A percentile compares a stretch with the other conserved stretches of the same genome.
Evolutionary conservation across 495 filamentous ascomycete genomes (phyloP).

Genomic region (Lasiosphaeria ovina): DNA sequence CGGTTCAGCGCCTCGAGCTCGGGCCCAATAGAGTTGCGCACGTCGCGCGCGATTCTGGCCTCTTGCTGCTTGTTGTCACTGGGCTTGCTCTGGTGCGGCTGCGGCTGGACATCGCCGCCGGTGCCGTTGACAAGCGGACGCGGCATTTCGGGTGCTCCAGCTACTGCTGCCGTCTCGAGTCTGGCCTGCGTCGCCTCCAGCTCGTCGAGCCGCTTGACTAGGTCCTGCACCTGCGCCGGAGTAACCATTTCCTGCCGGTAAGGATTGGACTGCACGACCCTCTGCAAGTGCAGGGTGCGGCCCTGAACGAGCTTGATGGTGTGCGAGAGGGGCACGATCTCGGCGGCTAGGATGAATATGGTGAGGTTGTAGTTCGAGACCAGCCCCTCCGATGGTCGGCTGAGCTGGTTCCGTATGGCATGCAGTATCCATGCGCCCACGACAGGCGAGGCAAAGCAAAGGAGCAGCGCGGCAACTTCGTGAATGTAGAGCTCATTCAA

Average conservation of each 20-base stretch:
- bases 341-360: slow-evolving; percentile 88
- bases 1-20: slow-evolving; percentile 88
- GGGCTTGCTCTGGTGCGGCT: slow-evolving; percentile 25
- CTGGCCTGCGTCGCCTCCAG: slow-evolving; percentile 53
- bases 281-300: slow-evolving; percentile 81
- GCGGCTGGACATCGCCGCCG: background rate
- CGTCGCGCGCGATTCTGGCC: slow-evolving; percentile 52
- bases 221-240: slow-evolving; percentile 49
- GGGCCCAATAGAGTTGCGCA: slow-evolving; percentile 65
- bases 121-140: too few species aligned
- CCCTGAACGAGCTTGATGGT: slow-evolving; percentile 74
- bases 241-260: slow-evolving; percentile 43
- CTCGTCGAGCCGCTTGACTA: slow-evolving; percentile 64
- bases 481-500: slow-evolving; percentile 67
- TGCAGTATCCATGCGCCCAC: slow-evolving; percentile 79
- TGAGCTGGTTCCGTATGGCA: slow-evolving; percentile 69
- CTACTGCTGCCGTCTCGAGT: too few species aligned
- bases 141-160: too few species aligned
- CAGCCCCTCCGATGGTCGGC: slow-evolving; percentile 77
- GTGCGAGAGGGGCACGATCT: slow-evolving; percentile 77
- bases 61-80: slow-evolving; percentile 31
- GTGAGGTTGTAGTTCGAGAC: slow-evolving; percentile 91
- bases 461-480: slow-evolving; percentile 68
- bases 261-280: slow-evolving; percentile 57
- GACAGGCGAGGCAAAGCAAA: slow-evolving; percentile 77